Conservation (phyloP, 352 stramenopile species). For the Thraustochytrium sp. region DNA sequence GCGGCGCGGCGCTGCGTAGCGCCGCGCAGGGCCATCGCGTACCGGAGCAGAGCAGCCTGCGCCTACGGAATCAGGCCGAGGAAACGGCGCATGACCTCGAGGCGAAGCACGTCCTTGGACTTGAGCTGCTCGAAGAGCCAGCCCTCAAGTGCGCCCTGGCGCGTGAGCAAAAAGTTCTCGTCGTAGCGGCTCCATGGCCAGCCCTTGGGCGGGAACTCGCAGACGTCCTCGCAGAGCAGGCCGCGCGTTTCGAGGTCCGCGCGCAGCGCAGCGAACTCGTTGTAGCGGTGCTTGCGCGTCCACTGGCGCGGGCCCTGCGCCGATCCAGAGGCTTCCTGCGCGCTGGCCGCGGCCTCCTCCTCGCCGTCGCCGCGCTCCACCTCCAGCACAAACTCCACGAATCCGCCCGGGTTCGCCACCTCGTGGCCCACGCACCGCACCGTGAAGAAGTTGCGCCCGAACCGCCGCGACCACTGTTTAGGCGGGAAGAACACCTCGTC, state of each 20-base stretch:
- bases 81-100: background rate
- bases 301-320: background rate
- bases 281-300: background rate
- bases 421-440: conserved; percentile 7
- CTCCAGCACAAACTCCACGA: conserved; percentile 16
- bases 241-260: background rate
- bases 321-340: background rate
- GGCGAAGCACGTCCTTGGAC: background rate
- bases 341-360: background rate
- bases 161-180: background rate
- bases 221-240: background rate
- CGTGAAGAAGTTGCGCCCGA: conserved; percentile 42
- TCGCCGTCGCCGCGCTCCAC: conserved; percentile 35
- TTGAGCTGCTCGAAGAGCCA: conserved; percentile 38
- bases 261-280: background rate
- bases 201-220: conserved; percentile 27
- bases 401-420: background rate
- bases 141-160: background rate
- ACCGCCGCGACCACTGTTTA: conserved; percentile 31
- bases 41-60: no score
- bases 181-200: background rate
- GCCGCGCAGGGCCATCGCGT: background rate
- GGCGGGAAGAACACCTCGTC: conserved; percentile 32
- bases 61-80: background rate
- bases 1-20: no score